Evolutionary conservation across 2,329 filamentous ascomycete genomes (phyloP).

Genomic region (Aspergillus bombycis): DNA sequence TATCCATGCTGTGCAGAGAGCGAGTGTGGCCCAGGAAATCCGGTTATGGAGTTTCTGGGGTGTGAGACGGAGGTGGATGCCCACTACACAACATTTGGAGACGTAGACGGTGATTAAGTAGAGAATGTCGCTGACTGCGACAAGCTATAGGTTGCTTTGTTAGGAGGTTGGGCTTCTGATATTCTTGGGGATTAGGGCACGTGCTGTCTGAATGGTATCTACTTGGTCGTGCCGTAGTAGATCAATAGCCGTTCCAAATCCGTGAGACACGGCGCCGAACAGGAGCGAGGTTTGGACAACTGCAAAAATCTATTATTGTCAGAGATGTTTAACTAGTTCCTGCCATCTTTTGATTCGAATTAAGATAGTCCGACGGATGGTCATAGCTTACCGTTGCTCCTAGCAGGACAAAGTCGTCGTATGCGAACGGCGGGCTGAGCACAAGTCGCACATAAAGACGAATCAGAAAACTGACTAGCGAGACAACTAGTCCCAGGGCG

Average conservation of each 20-base stretch:
- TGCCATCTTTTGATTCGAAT: not conserved
- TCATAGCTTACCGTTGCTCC: constrained; percentile 35
- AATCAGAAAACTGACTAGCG: constrained; percentile 40
- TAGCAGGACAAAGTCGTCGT: constrained; percentile 38
- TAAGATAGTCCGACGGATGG: not conserved
- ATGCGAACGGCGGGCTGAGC: constrained; percentile 36
- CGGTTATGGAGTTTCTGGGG: constrained; percentile 46
- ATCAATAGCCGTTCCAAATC: constrained; percentile 38
- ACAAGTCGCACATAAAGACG: constrained; percentile 41
- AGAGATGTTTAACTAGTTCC: not conserved
- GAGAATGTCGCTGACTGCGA: constrained; percentile 47
- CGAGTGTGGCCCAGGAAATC: constrained; percentile 40
- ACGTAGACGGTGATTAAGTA: constrained; percentile 48
- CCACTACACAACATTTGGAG: constrained; percentile 41
- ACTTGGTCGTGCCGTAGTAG: constrained; percentile 29
- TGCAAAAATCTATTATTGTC: constrained; percentile 27
- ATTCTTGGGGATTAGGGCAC: constrained; percentile 1
- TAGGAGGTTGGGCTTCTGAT: not conserved
- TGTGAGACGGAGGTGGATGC: constrained; percentile 50
- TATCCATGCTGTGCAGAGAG: constrained; percentile 40
- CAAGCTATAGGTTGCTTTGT: constrained; percentile 21
- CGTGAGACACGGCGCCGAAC: constrained; percentile 34
- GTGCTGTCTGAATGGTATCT: constrained; percentile 31
- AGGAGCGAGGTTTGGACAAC: constrained; percentile 36
- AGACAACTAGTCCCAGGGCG: constrained; percentile 41